These are phyloP conservation scores for Geotrichum siamense DNA, from an alignment of 1,139 yeast genomes.

Conservation along the genomic window DNA sequence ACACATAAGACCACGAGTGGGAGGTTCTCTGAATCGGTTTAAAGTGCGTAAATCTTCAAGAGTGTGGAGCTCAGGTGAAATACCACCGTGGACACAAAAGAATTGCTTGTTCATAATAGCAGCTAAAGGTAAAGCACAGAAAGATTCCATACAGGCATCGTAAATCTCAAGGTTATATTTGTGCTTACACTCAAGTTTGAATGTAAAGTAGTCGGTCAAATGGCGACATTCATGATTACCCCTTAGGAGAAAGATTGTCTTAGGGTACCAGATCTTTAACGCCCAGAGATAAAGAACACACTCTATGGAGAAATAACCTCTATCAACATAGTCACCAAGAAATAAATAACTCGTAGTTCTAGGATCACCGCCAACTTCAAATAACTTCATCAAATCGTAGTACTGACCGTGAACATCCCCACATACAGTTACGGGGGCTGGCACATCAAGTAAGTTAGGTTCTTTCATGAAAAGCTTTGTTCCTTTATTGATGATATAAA, in stretches of 20 bases:
- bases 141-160: slow-evolving; percentile 69
- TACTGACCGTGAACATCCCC: slow-evolving; percentile 97
- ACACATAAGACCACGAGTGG: slow-evolving; percentile 90
- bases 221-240: slow-evolving; percentile 97
- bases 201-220: slow-evolving; percentile 88
- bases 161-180: slow-evolving; percentile 67
- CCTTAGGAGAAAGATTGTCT: slow-evolving; percentile 71
- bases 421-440: slow-evolving; percentile 93
- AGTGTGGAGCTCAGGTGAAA: slow-evolving; percentile 73
- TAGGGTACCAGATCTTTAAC: slow-evolving; percentile 70
- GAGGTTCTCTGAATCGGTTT: slow-evolving; percentile 86
- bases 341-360: slow-evolving; percentile 68
- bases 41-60: slow-evolving; percentile 63
- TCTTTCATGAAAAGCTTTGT: slow-evolving; percentile 59
- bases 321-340: slow-evolving; percentile 91
- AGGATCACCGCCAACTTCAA: slow-evolving; percentile 94
- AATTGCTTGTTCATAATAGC: slow-evolving; percentile 93
- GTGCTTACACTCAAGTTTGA: slow-evolving; percentile 83
- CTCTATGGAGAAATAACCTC: slow-evolving; percentile 90
- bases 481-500: slow-evolving; percentile 61
- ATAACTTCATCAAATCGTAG: slow-evolving; percentile 80
- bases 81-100: slow-evolving; percentile 96
- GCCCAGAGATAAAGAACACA: slow-evolving; percentile 76
- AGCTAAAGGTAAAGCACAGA: slow-evolving; percentile 84
- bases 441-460: slow-evolving; percentile 72